A percentile compares a stretch with the other conserved stretches of the same genome.
phyloP scores from a whole-genome alignment of 2,329 filamentous ascomycete genomes.

The Verticillium klebahnii region DNA sequence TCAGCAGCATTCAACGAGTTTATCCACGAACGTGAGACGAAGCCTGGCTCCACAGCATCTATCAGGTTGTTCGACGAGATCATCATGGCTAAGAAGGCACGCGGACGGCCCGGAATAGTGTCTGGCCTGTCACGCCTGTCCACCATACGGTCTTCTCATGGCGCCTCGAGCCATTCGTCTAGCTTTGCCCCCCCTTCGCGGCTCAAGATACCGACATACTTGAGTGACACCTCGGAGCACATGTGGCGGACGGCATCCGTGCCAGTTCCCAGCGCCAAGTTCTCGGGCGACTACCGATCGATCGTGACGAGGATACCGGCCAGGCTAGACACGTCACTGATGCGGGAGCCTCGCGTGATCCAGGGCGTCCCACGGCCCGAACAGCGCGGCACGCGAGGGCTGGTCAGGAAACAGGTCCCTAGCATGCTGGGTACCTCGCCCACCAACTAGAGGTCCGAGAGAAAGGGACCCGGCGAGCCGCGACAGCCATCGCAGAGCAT shows the following conservation, averaged over 20 bases:
- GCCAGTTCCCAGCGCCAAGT: conserved; percentile 55
- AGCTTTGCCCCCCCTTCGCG: conserved; percentile 29
- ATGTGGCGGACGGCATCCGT: conserved; percentile 69
- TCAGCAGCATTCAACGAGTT: conserved; percentile 66
- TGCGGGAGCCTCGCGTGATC: conserved; percentile 88
- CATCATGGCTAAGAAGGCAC: conserved; percentile 70
- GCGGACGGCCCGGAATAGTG: conserved; percentile 61
- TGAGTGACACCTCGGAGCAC: conserved; percentile 71
- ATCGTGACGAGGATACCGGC: conserved; percentile 66
- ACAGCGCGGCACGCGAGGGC: conserved; percentile 41
- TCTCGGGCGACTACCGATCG: conserved; percentile 57
- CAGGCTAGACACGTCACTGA: conserved; percentile 77
- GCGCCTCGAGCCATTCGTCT: conserved; percentile 37
- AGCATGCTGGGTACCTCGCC: conserved; percentile 41
- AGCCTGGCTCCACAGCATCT: conserved; percentile 53
- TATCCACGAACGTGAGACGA: conserved; percentile 73
- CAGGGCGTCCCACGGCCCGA: conserved; percentile 74
- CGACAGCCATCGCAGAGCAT: background rate
- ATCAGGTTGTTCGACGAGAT: conserved; percentile 81
- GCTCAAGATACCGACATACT: conserved; percentile 50
- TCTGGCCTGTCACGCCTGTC: conserved; percentile 59
- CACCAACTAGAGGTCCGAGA: conserved; percentile 1
- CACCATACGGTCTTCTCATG: conserved; percentile 53
- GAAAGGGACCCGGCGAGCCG: background rate
- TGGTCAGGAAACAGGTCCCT: conserved; percentile 53